A percentile compares a stretch with the other conserved stretches of the same genome.
Conservation (phyloP, 2,329 filamentous ascomycete species). For the Epichloe typhina region DNA sequence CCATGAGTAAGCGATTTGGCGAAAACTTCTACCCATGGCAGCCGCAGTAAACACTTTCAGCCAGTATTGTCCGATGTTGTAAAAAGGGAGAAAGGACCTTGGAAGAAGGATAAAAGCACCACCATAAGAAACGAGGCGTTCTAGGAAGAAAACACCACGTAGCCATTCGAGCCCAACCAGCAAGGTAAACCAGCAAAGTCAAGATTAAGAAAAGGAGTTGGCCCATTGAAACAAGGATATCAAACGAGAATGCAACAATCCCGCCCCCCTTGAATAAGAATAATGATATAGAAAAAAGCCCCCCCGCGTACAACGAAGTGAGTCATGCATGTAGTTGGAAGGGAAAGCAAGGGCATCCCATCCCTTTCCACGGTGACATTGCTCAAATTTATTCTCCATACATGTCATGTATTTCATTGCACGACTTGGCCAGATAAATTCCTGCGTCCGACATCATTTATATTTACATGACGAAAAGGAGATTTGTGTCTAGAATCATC, state of each 20-base stretch:
- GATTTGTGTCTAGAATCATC: constrained; percentile 36
- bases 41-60: background rate
- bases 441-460: background rate
- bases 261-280: background rate
- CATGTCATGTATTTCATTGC: background rate
- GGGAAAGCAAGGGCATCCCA: background rate
- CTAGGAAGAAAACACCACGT: background rate
- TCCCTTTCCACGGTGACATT: background rate
- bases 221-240: background rate
- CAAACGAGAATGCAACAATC: background rate
- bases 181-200: no score
- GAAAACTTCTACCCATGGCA: background rate
- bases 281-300: background rate
- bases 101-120: no score
- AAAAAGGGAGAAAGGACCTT: no score
- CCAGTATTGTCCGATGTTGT: no score
- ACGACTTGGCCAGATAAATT: background rate
- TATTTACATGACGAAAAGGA: constrained; percentile 48
- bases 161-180: background rate
- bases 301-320: background rate
- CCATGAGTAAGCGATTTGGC: background rate
- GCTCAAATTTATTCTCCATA: background rate
- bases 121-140: background rate
- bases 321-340: background rate
- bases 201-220: background rate